Percentiles rank a stretch among this genome's conserved stretches.
phyloP scores from a whole-genome alignment of 257 asterid species.

The Anisodus acutangulus region DNA sequence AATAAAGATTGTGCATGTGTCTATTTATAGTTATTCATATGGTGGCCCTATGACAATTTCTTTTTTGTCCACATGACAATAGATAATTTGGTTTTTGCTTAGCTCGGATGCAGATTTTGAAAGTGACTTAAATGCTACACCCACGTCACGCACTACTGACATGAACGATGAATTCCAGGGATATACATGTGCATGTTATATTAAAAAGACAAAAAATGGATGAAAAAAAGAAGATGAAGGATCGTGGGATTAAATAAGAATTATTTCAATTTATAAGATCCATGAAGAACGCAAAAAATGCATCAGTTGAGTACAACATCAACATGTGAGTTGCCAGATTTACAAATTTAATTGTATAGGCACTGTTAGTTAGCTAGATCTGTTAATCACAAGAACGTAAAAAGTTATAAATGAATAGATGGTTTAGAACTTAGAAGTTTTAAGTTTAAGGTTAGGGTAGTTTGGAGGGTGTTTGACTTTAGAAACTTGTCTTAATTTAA shows the following conservation, averaged over 20 bases:
- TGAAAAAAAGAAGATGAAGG: not conserved
- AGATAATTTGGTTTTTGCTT: not conserved
- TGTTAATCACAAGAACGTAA: conserved; percentile 5
- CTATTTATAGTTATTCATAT: conserved; percentile 23
- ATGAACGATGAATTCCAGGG: conserved; percentile 12
- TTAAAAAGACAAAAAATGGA: not conserved
- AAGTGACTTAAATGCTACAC: conserved; percentile 12
- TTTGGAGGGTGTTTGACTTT: not conserved
- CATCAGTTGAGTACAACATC: conserved; percentile 27
- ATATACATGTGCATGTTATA: not conserved
- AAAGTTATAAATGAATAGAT: not conserved
- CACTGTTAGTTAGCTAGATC: not conserved
- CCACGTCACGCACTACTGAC: conserved; percentile 6
- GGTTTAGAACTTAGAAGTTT: not conserved
- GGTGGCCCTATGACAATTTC: not conserved
- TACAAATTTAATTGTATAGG: not conserved
- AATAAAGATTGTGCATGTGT: not conserved
- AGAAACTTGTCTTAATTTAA: not conserved
- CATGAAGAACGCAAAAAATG: conserved; percentile 41
- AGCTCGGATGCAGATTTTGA: not conserved
- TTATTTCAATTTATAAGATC: conserved; percentile 31
- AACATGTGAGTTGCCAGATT: conserved; percentile 40
- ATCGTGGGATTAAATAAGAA: conserved; percentile 20
- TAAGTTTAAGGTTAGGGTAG: not conserved
- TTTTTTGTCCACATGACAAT: conserved; percentile 11